Conservation (phyloP, 83 land plant genomes). For the Larix sibirica region DNA sequence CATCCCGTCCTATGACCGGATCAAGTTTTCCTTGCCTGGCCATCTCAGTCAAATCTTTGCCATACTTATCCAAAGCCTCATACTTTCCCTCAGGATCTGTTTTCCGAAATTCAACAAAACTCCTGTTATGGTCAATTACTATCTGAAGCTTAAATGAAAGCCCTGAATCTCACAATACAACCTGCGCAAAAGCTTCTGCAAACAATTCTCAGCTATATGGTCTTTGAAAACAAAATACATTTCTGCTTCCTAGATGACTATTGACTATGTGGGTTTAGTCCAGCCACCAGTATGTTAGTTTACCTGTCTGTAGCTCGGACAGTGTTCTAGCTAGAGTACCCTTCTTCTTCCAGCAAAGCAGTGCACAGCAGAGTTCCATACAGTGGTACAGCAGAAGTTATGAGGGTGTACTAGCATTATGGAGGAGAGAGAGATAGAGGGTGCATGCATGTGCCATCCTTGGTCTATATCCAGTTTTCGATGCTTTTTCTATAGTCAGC, state of each 20-base stretch:
- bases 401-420: no score
- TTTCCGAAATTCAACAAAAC: not conserved
- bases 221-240: not conserved
- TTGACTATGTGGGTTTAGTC: not conserved
- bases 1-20: slow-evolving; percentile 99
- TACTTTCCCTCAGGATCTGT: slow-evolving; percentile 98
- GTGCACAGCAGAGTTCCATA: no score
- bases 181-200: not conserved
- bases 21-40: slow-evolving; percentile 94
- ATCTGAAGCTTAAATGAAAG: not conserved
- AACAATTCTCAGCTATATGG: not conserved
- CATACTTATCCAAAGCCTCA: slow-evolving; percentile 97
- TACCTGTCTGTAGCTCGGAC: no score
- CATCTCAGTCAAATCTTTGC: slow-evolving; percentile 96
- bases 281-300: not conserved
- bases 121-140: not conserved
- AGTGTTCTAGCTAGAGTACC: no score
- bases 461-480: no score
- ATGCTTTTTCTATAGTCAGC: no score
- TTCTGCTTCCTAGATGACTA: not conserved
- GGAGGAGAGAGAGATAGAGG: no score
- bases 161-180: not conserved
- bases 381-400: no score
- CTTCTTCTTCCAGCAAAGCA: no score
- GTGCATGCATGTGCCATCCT: no score